Evolutionary conservation across 1,284 basidiomycete genomes (phyloP).

Genomic region (Ceratobasidium sp.): DNA sequence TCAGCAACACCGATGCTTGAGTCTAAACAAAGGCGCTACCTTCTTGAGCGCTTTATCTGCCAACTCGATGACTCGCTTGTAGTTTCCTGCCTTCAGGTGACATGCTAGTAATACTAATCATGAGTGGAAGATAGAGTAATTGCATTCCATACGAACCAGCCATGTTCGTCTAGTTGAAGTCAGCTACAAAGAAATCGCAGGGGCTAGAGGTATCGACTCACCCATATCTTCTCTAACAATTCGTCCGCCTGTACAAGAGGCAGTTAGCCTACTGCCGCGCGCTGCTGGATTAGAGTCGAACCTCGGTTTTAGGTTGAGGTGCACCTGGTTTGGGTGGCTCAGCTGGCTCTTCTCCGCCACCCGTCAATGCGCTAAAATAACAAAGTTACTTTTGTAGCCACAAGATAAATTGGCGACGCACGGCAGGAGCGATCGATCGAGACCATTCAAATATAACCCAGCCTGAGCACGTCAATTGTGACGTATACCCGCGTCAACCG

Average conservation of each 20-base stretch:
- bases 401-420: neutral
- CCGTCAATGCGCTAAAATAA: neutral
- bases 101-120: constrained; percentile 53
- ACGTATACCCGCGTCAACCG: neutral
- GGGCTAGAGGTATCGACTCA: constrained; percentile 13
- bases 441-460: constrained; percentile 70
- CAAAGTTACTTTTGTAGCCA: constrained; percentile 32
- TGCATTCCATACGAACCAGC: constrained; percentile 52
- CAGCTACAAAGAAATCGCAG: constrained; percentile 48
- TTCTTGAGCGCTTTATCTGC: constrained; percentile 67
- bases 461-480: constrained; percentile 53
- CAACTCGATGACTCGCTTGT: constrained; percentile 74
- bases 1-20: constrained; percentile 53
- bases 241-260: constrained; percentile 73
- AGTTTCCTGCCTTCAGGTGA: constrained; percentile 76
- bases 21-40: constrained; percentile 50
- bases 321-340: constrained; percentile 23
- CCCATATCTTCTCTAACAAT: constrained; percentile 70
- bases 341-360: neutral
- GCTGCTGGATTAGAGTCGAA: too few relatives aligned
- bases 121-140: neutral
- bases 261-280: neutral
- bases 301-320: constrained; percentile 51
- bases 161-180: constrained; percentile 70
- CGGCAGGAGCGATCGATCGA: constrained; percentile 66